These are phyloP conservation scores for Insectozyma bohioensis DNA, from an alignment of 1,139 yeast genomes.

Conservation along the genomic window DNA sequence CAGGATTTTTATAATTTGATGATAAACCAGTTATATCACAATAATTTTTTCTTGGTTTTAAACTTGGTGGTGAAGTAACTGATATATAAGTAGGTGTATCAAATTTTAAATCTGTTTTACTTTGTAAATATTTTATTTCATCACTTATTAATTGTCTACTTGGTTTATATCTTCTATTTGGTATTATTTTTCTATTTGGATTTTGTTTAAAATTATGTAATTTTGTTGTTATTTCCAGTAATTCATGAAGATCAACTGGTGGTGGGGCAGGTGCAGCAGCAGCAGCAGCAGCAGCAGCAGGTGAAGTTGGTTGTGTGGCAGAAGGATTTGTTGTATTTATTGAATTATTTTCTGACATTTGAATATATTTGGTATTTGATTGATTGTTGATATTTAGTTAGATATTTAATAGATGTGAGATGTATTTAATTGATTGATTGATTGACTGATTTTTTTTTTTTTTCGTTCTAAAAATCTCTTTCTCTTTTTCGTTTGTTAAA, in stretches of 20 bases:
- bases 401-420: too few species aligned
- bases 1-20: constrained; percentile 74
- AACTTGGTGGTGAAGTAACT: constrained; percentile 84
- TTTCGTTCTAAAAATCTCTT: too few species aligned
- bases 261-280: too few species aligned
- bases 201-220: constrained; percentile 56
- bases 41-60: constrained; percentile 77
- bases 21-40: constrained; percentile 93
- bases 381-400: too few species aligned
- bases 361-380: too few species aligned
- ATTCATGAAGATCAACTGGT: constrained; percentile 26
- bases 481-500: too few species aligned
- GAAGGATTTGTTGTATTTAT: too few species aligned
- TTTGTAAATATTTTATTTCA: constrained; percentile 63
- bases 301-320: too few species aligned
- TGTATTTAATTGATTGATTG: too few species aligned
- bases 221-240: constrained; percentile 44
- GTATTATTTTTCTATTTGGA: constrained; percentile 44
- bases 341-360: too few species aligned
- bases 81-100: constrained; percentile 60
- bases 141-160: constrained; percentile 74
- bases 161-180: constrained; percentile 70
- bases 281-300: too few species aligned
- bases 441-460: too few species aligned
- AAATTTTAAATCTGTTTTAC: constrained; percentile 37